Percentiles rank a stretch among this genome's conserved stretches.
phyloP scores from a whole-genome alignment of 202 grass and related monocot species.

The Carex arenaria region DNA sequence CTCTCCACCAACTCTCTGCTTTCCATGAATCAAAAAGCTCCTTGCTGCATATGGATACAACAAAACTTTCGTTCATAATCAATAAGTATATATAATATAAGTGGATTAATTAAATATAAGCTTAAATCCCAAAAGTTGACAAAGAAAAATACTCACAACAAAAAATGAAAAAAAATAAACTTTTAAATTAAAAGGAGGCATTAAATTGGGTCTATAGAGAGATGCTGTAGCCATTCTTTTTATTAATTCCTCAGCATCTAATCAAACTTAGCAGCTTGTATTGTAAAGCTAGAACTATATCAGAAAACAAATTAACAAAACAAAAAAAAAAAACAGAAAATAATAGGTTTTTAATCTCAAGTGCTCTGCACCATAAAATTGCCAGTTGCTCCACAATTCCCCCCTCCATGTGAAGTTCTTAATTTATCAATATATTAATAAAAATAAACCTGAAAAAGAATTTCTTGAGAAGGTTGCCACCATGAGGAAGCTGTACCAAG shows the following conservation, averaged over 20 bases:
- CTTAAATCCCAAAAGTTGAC: not conserved
- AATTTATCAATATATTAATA: not conserved
- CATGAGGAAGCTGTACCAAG: conserved; percentile 58
- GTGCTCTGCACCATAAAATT: not conserved
- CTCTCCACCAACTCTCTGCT: conserved; percentile 63
- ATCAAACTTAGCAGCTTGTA: not conserved
- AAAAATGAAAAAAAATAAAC: not conserved
- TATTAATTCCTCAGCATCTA: not conserved
- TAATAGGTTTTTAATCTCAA: not conserved
- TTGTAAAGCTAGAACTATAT: not conserved
- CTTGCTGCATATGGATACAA: conserved; percentile 21
- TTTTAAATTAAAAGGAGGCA: not conserved
- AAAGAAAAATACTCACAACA: not conserved
- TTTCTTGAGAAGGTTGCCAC: conserved; percentile 67
- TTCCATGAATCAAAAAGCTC: conserved; percentile 35
- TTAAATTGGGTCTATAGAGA: not conserved
- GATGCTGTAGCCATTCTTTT: not conserved
- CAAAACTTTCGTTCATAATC: not conserved
- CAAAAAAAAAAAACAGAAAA: not conserved
- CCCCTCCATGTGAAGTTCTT: not conserved
- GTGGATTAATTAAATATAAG: not conserved
- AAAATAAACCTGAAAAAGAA: conserved; percentile 52
- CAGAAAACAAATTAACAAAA: not conserved
- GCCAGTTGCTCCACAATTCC: not conserved
- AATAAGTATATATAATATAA: not conserved